Evolutionary conservation across 805 yeast genomes (phyloP).

Genomic region (Metschnikowia orientalis): DNA sequence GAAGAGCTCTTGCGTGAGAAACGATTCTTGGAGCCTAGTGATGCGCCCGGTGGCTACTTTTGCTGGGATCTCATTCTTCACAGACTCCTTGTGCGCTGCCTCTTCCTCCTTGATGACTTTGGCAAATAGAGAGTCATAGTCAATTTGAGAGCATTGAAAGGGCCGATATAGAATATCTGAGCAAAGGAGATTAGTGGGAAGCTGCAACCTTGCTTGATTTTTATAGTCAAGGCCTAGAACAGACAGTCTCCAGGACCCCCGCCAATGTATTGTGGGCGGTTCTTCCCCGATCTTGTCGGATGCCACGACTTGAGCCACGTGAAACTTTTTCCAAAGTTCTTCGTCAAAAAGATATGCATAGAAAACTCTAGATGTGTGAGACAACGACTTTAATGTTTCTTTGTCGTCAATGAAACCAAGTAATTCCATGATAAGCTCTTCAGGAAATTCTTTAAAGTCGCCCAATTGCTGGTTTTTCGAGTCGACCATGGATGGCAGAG

Average conservation of each 20-base stretch:
- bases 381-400: constrained; percentile 45
- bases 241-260: constrained; percentile 78
- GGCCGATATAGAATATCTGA: constrained; percentile 82
- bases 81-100: constrained; percentile 22
- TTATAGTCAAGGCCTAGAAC: constrained; percentile 34
- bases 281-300: constrained; percentile 12
- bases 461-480: constrained; percentile 46
- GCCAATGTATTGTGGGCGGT: constrained; percentile 44
- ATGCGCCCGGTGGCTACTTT: constrained; percentile 40
- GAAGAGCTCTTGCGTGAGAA: constrained; percentile 45
- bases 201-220: constrained; percentile 43
- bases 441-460: constrained; percentile 46
- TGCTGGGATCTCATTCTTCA: constrained; percentile 7
- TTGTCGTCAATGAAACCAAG: constrained; percentile 47
- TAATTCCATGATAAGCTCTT: constrained; percentile 57
- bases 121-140: constrained; percentile 48
- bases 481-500: constrained; percentile 9
- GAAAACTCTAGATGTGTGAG: constrained; percentile 59
- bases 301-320: constrained; percentile 21
- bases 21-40: constrained; percentile 46
- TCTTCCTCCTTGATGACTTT: constrained; percentile 47
- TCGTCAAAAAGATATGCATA: constrained; percentile 74
- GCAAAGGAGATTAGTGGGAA: constrained; percentile 51
- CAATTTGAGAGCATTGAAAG: constrained; percentile 70
- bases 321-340: constrained; percentile 72